These are phyloP conservation scores for Solanum stenotomum DNA, from an alignment of 257 asterid species.

Conservation along the genomic window DNA sequence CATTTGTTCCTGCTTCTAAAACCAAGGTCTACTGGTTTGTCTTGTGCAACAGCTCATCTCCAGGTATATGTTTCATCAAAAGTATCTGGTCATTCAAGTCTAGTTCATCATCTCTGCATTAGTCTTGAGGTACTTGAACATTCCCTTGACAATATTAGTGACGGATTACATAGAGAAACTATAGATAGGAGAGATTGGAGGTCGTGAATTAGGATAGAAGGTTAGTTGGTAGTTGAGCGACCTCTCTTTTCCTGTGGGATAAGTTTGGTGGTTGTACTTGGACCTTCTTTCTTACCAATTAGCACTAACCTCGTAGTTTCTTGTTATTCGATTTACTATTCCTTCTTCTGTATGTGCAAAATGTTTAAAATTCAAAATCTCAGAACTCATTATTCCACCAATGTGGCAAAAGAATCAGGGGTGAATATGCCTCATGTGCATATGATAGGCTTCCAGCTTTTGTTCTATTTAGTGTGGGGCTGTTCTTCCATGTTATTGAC, in stretches of 20 bases:
- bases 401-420: neutral
- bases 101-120: neutral
- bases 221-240: neutral
- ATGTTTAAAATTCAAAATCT: neutral
- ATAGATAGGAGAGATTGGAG: neutral
- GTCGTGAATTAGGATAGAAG: neutral
- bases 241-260: neutral
- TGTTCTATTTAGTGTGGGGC: neutral
- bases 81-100: neutral
- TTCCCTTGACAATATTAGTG: neutral
- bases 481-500: neutral
- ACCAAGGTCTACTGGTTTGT: conserved; percentile 85
- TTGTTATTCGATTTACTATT: neutral
- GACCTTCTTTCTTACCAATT: neutral
- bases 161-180: neutral
- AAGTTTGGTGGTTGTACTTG: neutral
- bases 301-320: neutral
- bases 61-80: conserved; percentile 30
- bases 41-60: conserved; percentile 60
- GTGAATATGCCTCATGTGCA: neutral
- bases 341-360: neutral
- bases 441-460: neutral
- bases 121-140: neutral
- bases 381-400: neutral
- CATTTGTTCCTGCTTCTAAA: conserved; percentile 59